Evolutionary conservation across 2,329 filamentous ascomycete species (phyloP).

Genomic region (Corinectria fuckeliana): DNA sequence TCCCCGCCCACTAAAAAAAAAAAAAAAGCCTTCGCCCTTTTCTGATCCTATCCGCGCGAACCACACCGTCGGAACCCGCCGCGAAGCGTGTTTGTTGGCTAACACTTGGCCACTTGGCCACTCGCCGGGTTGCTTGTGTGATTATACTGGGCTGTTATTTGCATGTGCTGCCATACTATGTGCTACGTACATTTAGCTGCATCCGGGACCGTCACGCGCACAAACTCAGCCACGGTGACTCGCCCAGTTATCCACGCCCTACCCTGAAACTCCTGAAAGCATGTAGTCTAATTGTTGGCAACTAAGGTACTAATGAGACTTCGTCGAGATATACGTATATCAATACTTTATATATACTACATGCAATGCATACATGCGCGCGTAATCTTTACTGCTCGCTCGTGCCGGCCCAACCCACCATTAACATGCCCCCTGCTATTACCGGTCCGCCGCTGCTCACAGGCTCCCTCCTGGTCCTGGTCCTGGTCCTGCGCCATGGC

Average conservation of each 20-base stretch:
- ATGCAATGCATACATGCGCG: conserved; percentile 7
- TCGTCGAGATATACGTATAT: not conserved
- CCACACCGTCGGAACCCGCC: conserved; percentile 11
- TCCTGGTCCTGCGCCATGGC: not conserved
- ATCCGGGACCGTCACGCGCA: conserved; percentile 8
- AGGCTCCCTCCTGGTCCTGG: not conserved
- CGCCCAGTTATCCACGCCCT: not conserved
- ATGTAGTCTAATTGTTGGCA: not conserved
- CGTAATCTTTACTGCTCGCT: conserved; percentile 1
- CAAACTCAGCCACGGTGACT: not conserved
- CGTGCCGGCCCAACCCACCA: not conserved
- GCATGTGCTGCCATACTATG: conserved; percentile 10
- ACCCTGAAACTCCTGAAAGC: not conserved
- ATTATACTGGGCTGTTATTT: conserved; percentile 13
- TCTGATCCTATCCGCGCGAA: conserved; percentile 5
- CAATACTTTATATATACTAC: conserved; percentile 1
- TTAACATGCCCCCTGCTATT: conserved; percentile 17
- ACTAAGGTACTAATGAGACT: not conserved
- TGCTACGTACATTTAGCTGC: conserved; percentile 5
- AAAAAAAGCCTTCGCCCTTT: not conserved
- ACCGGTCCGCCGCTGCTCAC: not conserved
- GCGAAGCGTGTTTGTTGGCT: not conserved
- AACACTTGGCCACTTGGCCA: too few species aligned
- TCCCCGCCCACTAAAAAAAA: not conserved
- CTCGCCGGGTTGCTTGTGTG: conserved; percentile 8